These are phyloP conservation scores for Melanogaster broomeanus DNA, from an alignment of 768 basidiomycete genomes.

Conservation along the genomic window DNA sequence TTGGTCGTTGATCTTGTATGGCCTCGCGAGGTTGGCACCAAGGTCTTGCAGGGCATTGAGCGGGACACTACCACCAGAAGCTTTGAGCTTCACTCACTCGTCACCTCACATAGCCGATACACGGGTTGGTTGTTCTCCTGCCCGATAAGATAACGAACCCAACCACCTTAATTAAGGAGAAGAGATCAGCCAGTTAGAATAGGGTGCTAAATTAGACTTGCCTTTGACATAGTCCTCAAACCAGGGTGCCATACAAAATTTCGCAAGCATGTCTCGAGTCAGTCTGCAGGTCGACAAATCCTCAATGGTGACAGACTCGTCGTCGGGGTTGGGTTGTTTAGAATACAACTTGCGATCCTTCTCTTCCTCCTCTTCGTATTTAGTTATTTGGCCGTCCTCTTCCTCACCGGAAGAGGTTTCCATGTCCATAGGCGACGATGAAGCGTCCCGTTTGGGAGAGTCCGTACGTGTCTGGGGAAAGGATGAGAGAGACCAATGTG, in stretches of 20 bases:
- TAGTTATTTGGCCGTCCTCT: conserved; percentile 74
- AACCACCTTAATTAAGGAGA: conserved; percentile 55
- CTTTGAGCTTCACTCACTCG: conserved; percentile 50
- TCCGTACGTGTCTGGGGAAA: conserved; percentile 44
- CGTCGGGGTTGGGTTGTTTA: conserved; percentile 41
- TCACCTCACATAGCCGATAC: conserved; percentile 84
- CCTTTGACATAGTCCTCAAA: conserved; percentile 85
- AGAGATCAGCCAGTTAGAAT: conserved; percentile 7
- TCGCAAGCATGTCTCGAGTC: conserved; percentile 70
- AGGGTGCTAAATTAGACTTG: conserved; percentile 27
- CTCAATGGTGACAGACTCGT: conserved; percentile 50
- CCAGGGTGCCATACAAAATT: conserved; percentile 74
- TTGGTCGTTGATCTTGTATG: conserved; percentile 72
- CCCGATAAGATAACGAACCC: conserved; percentile 85
- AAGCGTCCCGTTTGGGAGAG: conserved; percentile 69
- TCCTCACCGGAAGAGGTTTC: conserved; percentile 81
- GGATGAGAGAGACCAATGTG: conserved; percentile 10
- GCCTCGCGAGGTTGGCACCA: conserved; percentile 52
- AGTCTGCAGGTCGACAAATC: conserved; percentile 67
- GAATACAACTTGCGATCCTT: conserved; percentile 53
- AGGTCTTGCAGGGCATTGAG: conserved; percentile 43
- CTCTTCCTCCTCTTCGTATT: conserved; percentile 74
- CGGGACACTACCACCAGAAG: background rate
- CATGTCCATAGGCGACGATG: conserved; percentile 84
- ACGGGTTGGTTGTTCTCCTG: conserved; percentile 54